Base-by-base conservation (phyloP, 306 rosid genomes). In the Cicer judaicum region DNA sequence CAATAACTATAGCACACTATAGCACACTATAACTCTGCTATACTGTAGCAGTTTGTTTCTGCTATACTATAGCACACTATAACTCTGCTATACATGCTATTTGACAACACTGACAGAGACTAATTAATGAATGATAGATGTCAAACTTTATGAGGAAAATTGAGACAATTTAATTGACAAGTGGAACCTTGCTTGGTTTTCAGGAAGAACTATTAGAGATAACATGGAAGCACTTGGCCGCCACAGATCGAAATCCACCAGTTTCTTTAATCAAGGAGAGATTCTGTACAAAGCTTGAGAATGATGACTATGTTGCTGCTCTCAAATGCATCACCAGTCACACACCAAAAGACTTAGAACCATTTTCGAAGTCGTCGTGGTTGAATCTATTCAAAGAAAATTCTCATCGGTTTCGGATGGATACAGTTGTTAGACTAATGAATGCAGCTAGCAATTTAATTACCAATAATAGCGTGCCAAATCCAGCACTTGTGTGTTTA, bases 321-420 rank as follows among this genome's bases (percentile, higher is more conserved):
- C 82, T 91, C 66, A 40, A 81, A 60, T 87, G 92, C 49, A 78
- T 91, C 61, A 57, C 82, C 41, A 50, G n/a, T 77, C 70, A 54
- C 39, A 70, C 80, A 39, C 74, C 62, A n/a, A 14, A 75, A 36
- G 91, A 86, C 24, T 70, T 61, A 38, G 88, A 80, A 49, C 84
- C 84, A 53, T 91, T 94, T 86, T 91, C 97, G 13, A 81, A 73
- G 82, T 43, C 70, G 6, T 89, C 87, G 0, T 91, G 98, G 96
- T 80, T 88, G 84, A 88, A 85, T 62, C 77, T 91, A 15, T 74
- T 91, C 64, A 40, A 81, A 77, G 85, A 75, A 75, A 90, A 86
- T 52, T 80, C 82, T 9, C 63, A 78, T 11, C 78, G 89, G 75
- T 91, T 87, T 84, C 78, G n/a, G 66, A 74, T 67, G 54, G 90